phyloP scores from a whole-genome alignment of 1,139 yeast species.

The Hyphopichia burtonii region DNA sequence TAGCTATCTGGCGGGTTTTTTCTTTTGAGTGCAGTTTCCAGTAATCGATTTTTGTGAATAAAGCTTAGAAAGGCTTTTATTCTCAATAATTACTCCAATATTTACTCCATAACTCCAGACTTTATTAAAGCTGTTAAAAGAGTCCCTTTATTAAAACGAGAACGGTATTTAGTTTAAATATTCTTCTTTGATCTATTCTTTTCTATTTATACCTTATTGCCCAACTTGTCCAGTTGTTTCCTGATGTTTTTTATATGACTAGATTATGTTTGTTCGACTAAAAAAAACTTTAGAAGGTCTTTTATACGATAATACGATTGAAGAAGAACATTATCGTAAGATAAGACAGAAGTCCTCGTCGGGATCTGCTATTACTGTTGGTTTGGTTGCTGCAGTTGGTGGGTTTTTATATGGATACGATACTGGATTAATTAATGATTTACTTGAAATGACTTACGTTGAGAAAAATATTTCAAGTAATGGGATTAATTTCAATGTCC shows the following conservation, averaged over 20 bases:
- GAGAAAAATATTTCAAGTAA: constrained; percentile 51
- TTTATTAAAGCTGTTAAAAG: no score
- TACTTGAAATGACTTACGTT: constrained; percentile 69
- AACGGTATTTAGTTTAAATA: no score
- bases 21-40: no score
- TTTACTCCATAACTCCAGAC: no score
- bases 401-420: constrained; percentile 84
- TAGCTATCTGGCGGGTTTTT: no score
- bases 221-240: background rate
- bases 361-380: constrained; percentile 63
- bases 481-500: constrained; percentile 47
- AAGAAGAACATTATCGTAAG: constrained; percentile 39
- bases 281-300: constrained; percentile 22
- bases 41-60: no score
- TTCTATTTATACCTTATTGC: background rate
- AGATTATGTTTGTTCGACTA: background rate
- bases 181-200: background rate
- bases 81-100: no score
- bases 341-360: constrained; percentile 52
- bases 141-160: no score
- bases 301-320: constrained; percentile 36
- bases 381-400: constrained; percentile 75
- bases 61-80: no score
- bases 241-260: background rate
- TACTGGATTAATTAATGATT: constrained; percentile 74